A percentile compares a stretch with the other conserved stretches of the same genome.
Conservation (phyloP, 345 rosid genomes). For the Populus davidiana region DNA sequence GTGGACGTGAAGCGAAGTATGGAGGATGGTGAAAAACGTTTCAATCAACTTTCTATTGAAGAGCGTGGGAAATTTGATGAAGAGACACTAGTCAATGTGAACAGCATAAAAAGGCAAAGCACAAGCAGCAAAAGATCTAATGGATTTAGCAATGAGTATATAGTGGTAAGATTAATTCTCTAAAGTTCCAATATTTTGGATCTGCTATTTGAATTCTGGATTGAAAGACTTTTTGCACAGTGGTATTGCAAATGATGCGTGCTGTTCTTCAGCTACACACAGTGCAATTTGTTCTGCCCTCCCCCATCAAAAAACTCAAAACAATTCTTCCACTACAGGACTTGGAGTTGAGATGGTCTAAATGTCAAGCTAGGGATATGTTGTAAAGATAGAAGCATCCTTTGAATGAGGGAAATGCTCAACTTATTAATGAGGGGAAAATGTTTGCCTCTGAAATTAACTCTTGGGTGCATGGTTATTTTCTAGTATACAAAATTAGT, state of each 20-base stretch:
- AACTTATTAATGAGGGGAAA: no score
- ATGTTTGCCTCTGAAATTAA: no score
- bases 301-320: no score
- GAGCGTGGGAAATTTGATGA: constrained; percentile 93
- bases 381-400: no score
- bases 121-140: constrained; percentile 46
- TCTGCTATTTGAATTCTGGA: neutral
- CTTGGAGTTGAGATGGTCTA: no score
- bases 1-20: constrained; percentile 70
- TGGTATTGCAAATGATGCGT: neutral
- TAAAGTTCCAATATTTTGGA: constrained; percentile 1
- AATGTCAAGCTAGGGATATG: no score
- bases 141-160: constrained; percentile 79
- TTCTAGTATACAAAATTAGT: no score
- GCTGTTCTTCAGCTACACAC: neutral
- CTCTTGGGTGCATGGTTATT: no score
- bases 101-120: constrained; percentile 68
- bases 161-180: constrained; percentile 59
- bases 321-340: no score
- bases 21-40: constrained; percentile 82
- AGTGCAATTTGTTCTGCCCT: neutral
- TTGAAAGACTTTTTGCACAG: neutral
- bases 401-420: no score
- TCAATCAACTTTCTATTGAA: constrained; percentile 92
- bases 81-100: constrained; percentile 90